Conservation (phyloP, 2,329 filamentous ascomycete species). For the Aureobasidium namibiae region DNA sequence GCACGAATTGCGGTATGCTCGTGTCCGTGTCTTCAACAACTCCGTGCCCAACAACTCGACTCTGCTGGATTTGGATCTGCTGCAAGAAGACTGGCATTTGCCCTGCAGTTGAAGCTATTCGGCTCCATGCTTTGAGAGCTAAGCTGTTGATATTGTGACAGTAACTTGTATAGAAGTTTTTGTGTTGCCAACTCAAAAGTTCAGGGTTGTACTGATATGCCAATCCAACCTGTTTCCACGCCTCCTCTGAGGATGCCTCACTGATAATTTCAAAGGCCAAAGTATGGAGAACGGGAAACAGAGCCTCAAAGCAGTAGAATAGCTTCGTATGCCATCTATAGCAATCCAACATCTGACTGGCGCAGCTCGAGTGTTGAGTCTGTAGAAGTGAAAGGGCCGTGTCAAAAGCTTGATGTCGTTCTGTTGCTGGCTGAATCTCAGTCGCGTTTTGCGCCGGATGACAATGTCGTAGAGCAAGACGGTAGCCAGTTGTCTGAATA, state of each 20-base stretch:
- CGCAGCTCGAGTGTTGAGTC: background rate
- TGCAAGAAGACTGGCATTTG: too few relatives aligned
- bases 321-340: background rate
- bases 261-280: background rate
- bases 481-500: background rate
- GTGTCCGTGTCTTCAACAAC: too few relatives aligned
- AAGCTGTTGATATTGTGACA: too few relatives aligned
- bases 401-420: background rate
- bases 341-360: background rate
- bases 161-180: background rate
- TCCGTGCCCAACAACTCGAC: too few relatives aligned
- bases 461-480: background rate
- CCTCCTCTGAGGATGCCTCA: background rate
- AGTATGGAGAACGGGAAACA: background rate
- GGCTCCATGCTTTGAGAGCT: background rate
- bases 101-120: background rate
- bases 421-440: background rate
- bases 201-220: background rate
- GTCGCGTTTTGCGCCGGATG: fast-evolving
- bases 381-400: background rate
- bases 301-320: background rate
- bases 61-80: too few relatives aligned
- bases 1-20: too few relatives aligned
- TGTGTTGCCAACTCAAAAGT: background rate
- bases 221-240: background rate